Conservation (phyloP, 2,329 filamentous ascomycete species). For the Cladobotryum protrusum region DNA sequence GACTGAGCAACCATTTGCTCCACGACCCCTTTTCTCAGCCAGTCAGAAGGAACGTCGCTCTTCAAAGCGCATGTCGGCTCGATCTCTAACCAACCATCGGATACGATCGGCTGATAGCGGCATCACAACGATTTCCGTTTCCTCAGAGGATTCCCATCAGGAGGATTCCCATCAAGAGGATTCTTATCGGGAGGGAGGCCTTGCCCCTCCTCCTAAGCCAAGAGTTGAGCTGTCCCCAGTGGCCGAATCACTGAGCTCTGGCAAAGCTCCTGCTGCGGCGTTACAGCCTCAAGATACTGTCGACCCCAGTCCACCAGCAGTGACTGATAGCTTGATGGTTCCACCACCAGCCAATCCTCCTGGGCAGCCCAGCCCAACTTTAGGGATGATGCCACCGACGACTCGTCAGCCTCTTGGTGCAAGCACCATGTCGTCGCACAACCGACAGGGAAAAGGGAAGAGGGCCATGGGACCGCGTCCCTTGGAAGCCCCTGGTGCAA, state of each 20-base stretch:
- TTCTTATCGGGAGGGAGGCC: conserved; percentile 7
- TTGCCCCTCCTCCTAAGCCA: conserved; percentile 14
- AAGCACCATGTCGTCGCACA: conserved; percentile 9
- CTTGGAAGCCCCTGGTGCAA: conserved; percentile 13
- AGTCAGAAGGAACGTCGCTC: conserved; percentile 11
- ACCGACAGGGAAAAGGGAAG: not conserved
- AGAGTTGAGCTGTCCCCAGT: conserved; percentile 41
- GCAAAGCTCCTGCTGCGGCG: conserved; percentile 26
- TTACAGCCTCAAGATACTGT: conserved; percentile 25
- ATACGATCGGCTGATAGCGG: conserved; percentile 27
- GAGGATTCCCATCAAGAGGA: conserved; percentile 2
- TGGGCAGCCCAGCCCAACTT: conserved; percentile 20
- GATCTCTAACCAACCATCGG: conserved; percentile 19
- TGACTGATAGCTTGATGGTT: not conserved
- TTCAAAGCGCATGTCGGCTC: conserved; percentile 12
- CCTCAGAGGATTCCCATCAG: conserved; percentile 19
- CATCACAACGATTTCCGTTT: conserved; percentile 26
- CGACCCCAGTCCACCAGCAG: not conserved
- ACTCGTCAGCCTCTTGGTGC: conserved; percentile 8
- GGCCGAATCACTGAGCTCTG: conserved; percentile 37
- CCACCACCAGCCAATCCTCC: not conserved
- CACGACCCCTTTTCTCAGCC: conserved; percentile 21
- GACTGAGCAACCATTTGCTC: conserved; percentile 4
- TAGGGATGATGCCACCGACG: conserved; percentile 26
- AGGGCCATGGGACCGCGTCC: conserved; percentile 4